Conservation (phyloP, 345 rosid genomes). For the Reutealis trisperma region DNA sequence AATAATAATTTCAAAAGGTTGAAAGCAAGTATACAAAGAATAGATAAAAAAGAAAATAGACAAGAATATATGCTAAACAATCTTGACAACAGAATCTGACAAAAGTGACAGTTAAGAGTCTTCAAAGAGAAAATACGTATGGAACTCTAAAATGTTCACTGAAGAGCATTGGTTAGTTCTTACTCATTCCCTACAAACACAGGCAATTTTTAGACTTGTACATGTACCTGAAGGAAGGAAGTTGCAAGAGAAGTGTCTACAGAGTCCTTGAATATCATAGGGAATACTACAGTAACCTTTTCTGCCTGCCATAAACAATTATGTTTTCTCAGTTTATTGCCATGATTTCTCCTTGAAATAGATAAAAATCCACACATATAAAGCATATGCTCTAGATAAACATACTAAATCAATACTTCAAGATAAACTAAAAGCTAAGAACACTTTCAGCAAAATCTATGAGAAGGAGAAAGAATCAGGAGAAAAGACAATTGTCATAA, state of each 20-base stretch:
- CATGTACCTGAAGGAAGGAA: constrained; percentile 84
- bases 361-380: neutral
- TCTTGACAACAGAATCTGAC: neutral
- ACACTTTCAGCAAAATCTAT: neutral
- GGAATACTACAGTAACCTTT: constrained; percentile 80
- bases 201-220: neutral
- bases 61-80: neutral
- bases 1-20: constrained; percentile 12
- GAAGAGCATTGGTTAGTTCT: neutral
- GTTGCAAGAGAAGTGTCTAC: constrained; percentile 80
- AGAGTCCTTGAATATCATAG: constrained; percentile 92
- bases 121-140: neutral
- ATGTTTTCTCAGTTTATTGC: constrained; percentile 9
- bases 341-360: neutral
- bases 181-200: neutral
- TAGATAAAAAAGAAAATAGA: neutral
- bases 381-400: neutral
- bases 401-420: neutral
- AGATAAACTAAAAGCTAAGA: neutral
- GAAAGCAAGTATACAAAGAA: constrained; percentile 18
- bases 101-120: neutral
- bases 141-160: neutral
- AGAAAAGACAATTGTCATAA: neutral
- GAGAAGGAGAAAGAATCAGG: neutral
- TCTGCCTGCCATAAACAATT: constrained; percentile 59